These are phyloP conservation scores for Bothia castanella DNA, from an alignment of 1,284 basidiomycete genomes.

Conservation along the genomic window DNA sequence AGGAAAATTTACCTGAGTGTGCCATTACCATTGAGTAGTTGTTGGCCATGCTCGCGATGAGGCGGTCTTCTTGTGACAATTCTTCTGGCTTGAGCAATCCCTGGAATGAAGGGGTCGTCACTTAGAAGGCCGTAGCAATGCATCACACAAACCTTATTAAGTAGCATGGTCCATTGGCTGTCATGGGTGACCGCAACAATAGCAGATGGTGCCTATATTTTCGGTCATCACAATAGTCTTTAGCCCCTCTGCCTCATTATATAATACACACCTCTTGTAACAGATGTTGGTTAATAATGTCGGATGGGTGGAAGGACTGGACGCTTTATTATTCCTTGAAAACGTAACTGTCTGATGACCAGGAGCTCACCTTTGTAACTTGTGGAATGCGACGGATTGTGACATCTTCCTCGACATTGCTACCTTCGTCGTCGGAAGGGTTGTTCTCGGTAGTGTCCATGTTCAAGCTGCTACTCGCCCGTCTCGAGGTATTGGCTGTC, in stretches of 20 bases:
- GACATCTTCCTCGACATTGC: not conserved
- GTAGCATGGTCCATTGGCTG: not conserved
- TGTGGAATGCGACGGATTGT: slow-evolving; percentile 9
- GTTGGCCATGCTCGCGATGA: not conserved
- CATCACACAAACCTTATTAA: not conserved
- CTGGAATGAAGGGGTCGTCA: not conserved
- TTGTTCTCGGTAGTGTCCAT: not conserved
- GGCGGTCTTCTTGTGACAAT: not conserved
- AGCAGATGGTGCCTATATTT: not conserved
- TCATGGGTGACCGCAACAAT: slow-evolving; percentile 5
- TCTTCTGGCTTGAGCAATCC: slow-evolving; percentile 2
- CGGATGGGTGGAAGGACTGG: not conserved
- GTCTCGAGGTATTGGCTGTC: not conserved
- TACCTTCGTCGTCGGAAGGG: not conserved
- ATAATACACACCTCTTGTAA: not conserved
- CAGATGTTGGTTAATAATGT: not conserved
- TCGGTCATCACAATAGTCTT: not conserved
- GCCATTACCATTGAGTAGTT: not conserved
- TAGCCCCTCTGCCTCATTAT: not conserved
- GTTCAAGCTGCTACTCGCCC: not conserved
- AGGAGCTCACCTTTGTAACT: slow-evolving; percentile 6
- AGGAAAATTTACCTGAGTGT: not conserved
- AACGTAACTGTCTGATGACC: not conserved
- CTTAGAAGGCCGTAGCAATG: not conserved
- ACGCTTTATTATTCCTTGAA: not conserved